phyloP scores from a whole-genome alignment of 805 yeast species.

The Cyberlindnera maritima region DNA sequence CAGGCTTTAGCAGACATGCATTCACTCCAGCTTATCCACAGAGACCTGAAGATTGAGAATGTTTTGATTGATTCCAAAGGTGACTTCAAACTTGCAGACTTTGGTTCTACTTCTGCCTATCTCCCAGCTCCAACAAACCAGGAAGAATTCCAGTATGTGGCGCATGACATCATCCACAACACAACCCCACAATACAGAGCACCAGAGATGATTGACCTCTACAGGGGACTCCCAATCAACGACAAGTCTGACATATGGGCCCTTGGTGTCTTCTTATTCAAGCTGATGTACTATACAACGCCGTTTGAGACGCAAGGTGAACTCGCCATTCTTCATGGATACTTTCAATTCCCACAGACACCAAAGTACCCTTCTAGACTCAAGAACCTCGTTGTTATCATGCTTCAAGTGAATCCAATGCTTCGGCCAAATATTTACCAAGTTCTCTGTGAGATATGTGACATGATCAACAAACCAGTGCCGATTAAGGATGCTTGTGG shows the following conservation, averaged over 20 bases:
- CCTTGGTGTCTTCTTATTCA: constrained; percentile 85
- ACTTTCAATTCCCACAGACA: constrained; percentile 67
- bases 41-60: constrained; percentile 94
- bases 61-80: constrained; percentile 73
- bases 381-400: constrained; percentile 69
- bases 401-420: constrained; percentile 80
- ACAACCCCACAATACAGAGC: constrained; percentile 95
- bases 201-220: constrained; percentile 94
- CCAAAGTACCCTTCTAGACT: constrained; percentile 73
- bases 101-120: constrained; percentile 81
- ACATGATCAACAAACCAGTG: constrained; percentile 49
- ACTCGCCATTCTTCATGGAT: constrained; percentile 81
- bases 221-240: constrained; percentile 79
- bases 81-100: constrained; percentile 84
- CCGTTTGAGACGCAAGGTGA: constrained; percentile 89
- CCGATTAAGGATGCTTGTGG: constrained; percentile 45
- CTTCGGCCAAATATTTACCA: constrained; percentile 87
- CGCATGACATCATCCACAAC: constrained; percentile 82
- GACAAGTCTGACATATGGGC: constrained; percentile 98
- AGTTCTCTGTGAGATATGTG: constrained; percentile 60
- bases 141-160: constrained; percentile 69
- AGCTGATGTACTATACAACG: constrained; percentile 87
- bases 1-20: constrained; percentile 87
- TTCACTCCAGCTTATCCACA: constrained; percentile 65
- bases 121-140: constrained; percentile 72